A percentile compares a stretch with the other conserved stretches of the same genome.
phyloP scores from a whole-genome alignment of 306 rosid genomes.

The Rubus idaeus region DNA sequence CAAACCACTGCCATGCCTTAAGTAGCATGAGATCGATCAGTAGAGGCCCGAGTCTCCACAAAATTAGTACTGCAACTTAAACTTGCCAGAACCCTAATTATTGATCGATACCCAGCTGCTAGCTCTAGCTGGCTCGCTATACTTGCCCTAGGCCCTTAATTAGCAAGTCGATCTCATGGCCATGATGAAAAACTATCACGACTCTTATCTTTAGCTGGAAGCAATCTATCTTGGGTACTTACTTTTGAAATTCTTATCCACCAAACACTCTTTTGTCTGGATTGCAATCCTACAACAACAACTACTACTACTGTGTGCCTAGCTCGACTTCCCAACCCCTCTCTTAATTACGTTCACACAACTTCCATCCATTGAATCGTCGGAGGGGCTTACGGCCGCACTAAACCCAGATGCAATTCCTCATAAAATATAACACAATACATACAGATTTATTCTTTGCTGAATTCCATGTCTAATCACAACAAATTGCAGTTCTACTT shows the following conservation, averaged over 20 bases:
- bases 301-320: conserved; percentile 9
- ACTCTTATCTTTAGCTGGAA: conserved; percentile 10
- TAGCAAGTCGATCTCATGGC: background rate
- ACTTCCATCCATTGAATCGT: background rate
- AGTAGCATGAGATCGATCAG: background rate
- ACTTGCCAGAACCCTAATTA: conserved; percentile 5
- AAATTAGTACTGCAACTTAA: background rate
- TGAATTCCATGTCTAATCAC: conserved; percentile 22
- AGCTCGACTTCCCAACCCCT: conserved; percentile 4
- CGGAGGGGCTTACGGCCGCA: conserved; percentile 4
- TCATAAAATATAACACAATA: conserved; percentile 43
- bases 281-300: background rate
- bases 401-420: conserved; percentile 43
- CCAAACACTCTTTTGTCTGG: conserved; percentile 10
- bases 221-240: conserved; percentile 2
- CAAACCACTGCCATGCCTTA: background rate
- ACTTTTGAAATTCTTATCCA: conserved; percentile 17
- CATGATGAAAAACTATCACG: conserved; percentile 1
- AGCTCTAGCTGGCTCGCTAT: background rate
- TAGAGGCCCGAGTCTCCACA: background rate
- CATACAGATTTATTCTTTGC: background rate
- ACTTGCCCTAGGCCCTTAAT: background rate
- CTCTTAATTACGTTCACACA: conserved; percentile 11
- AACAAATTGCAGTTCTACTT: conserved; percentile 10
- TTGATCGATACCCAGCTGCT: background rate